phyloP scores from a whole-genome alignment of 192 early-diverging fungal genomes.

The Podila epigama region DNA sequence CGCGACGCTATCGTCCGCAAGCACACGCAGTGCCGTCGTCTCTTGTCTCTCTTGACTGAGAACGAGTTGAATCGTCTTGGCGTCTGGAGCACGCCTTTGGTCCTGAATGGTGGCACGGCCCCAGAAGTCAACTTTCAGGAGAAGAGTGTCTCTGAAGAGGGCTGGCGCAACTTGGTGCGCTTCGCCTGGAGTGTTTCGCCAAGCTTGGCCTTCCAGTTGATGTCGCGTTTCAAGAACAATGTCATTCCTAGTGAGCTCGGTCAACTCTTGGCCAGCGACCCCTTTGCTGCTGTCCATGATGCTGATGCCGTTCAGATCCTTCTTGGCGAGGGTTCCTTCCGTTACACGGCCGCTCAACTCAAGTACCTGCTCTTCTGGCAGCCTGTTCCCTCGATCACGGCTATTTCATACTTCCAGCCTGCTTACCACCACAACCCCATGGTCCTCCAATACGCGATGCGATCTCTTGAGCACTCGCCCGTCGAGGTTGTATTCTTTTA shows the following conservation, averaged over 20 bases:
- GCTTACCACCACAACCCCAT: slow-evolving; percentile 80
- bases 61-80: slow-evolving; percentile 86
- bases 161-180: slow-evolving; percentile 77
- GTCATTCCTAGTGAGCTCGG: slow-evolving; percentile 72
- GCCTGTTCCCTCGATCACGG: slow-evolving; percentile 89
- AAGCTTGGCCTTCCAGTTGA: slow-evolving; percentile 80
- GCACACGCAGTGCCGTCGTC: slow-evolving; percentile 57
- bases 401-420: slow-evolving; percentile 81
- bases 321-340: slow-evolving; percentile 63
- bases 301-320: slow-evolving; percentile 79
- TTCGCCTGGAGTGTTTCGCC: slow-evolving; percentile 90
- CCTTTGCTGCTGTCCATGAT: slow-evolving; percentile 70
- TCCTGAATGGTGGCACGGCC: slow-evolving; percentile 12
- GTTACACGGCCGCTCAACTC: slow-evolving; percentile 29
- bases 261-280: slow-evolving; percentile 66
- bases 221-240: slow-evolving; percentile 74
- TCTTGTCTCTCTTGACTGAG: slow-evolving; percentile 87
- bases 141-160: slow-evolving; percentile 59
- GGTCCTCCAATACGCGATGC: slow-evolving; percentile 94
- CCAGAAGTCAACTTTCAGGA: slow-evolving; percentile 35
- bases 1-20: slow-evolving; percentile 62
- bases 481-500: slow-evolving; percentile 98
- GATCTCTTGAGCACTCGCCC: slow-evolving; percentile 87
- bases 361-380: slow-evolving; percentile 90
- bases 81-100: slow-evolving; percentile 82